Evolutionary conservation across 768 basidiomycete genomes (phyloP).

Genomic region (Saitozyma sp.): DNA sequence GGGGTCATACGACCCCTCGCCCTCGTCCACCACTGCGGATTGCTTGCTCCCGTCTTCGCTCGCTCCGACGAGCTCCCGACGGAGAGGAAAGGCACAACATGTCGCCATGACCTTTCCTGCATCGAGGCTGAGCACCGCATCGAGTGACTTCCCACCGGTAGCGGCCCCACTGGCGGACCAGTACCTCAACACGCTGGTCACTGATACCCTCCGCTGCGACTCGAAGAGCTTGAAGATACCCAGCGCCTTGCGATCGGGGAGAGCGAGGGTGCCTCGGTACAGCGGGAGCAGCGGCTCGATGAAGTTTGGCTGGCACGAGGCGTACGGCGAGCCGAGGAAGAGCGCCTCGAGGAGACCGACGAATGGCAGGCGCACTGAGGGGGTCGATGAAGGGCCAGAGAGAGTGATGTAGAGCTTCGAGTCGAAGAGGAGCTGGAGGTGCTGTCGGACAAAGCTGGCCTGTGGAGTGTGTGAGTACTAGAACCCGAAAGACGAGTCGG

Average conservation of each 20-base stretch:
- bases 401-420: slow-evolving; percentile 63
- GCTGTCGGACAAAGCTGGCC: slow-evolving; percentile 53
- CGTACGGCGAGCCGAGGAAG: slow-evolving; percentile 73
- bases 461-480: background rate
- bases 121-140: slow-evolving; percentile 72
- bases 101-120: slow-evolving; percentile 68
- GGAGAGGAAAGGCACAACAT: slow-evolving; percentile 68
- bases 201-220: slow-evolving; percentile 64
- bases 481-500: background rate
- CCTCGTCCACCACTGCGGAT: slow-evolving; percentile 39
- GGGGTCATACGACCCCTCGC: slow-evolving; percentile 71
- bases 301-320: slow-evolving; percentile 82
- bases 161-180: slow-evolving; percentile 61
- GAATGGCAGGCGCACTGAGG: slow-evolving; percentile 56
- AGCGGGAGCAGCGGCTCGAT: slow-evolving; percentile 72
- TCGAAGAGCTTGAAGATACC: slow-evolving; percentile 80
- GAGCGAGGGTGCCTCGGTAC: slow-evolving; percentile 72
- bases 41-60: background rate
- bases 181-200: slow-evolving; percentile 62
- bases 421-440: slow-evolving; percentile 66
- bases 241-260: slow-evolving; percentile 67
- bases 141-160: slow-evolving; percentile 58
- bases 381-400: slow-evolving; percentile 22
- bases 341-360: slow-evolving; percentile 64
- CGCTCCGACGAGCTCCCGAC: slow-evolving; percentile 59